Evolutionary conservation across 208 protist genomes (phyloP).

Genomic region (Endotrypanum monterogeii): DNA sequence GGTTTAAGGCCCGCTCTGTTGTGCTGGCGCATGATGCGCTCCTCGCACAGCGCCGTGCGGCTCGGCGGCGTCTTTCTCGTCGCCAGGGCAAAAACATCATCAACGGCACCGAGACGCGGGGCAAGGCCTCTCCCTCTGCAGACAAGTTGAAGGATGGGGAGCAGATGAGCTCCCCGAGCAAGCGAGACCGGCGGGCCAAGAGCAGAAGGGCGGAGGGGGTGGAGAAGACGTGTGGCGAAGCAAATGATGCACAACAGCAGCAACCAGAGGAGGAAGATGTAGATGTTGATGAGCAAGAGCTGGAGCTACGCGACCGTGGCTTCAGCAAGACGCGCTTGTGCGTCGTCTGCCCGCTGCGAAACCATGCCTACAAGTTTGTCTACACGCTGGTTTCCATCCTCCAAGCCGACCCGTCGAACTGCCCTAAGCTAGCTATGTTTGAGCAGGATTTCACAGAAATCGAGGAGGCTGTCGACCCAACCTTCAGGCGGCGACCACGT

Average conservation of each 20-base stretch:
- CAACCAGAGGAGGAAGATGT: constrained; percentile 24
- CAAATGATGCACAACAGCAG: constrained; percentile 10
- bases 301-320: constrained; percentile 92
- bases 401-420: constrained; percentile 58
- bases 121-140: background rate
- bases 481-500: constrained; percentile 76
- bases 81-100: constrained; percentile 7
- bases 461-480: constrained; percentile 83
- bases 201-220: background rate
- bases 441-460: constrained; percentile 90
- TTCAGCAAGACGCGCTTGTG: constrained; percentile 94
- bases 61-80: constrained; percentile 2
- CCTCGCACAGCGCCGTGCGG: constrained; percentile 33
- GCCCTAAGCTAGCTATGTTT: constrained; percentile 77
- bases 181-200: background rate
- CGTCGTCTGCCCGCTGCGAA: constrained; percentile 94
- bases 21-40: constrained; percentile 74
- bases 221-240: constrained; percentile 6
- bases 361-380: constrained; percentile 90
- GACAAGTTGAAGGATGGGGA: background rate
- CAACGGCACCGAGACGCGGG: background rate
- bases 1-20: constrained; percentile 83
- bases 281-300: constrained; percentile 43
- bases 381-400: constrained; percentile 80
- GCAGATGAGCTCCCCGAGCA: background rate